Base-by-base conservation (phyloP, 352 stramenopile genomes). In the Phytophthora tentaculata region DNA sequence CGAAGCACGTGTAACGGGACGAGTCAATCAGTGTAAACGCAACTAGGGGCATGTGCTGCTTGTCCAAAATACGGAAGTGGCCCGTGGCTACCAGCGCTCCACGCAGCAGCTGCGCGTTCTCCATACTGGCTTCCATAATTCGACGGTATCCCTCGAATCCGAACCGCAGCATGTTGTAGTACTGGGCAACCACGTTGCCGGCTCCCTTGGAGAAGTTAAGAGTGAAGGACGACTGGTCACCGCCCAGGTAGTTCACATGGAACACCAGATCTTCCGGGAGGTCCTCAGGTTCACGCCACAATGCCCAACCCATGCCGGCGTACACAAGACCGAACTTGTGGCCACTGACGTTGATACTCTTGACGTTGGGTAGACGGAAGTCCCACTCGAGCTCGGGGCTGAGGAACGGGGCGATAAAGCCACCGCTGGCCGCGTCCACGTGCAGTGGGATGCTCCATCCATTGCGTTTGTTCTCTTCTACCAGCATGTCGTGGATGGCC, bases 291-390 rank as follows among this genome's bases (percentile, higher is more conserved):
- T 96, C 86, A n/a, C 88, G 89, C 84, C 94, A 98, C 10, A 97
- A 66, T 3, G 95, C 87, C 92, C 92, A 98, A 43, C 94, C 94
- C 74, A 97, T 98, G 26, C 94, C 94, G n/a, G 90, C 91, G 64
- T 97, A 97, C 49, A 95, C 89, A 24, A 98, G 84, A 1, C 94
- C 94, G 72, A 98, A 98, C 69, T 98, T 98, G 82, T 98, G 94
- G 48, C 94, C 94, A 51, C 89, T 97, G n/a, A 95, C 88, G 62
- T 97, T 98, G 65, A 98, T 97, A 26, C 86, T 96, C 73, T 97
- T 95, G 68, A 97, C 91, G 53, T 96, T 94, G 3, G 91, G 90
- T 12, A 97, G 68, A 41, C 89, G 84, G 67, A 97, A 97, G 75
- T 97, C 91, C 91, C 91, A 97, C 55, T 86, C 76, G 28, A 97